A percentile compares a stretch with the other conserved stretches of the same genome.
Evolutionary conservation across 1,284 basidiomycete species (phyloP).

Genomic region (Ceratobasidium sp.): DNA sequence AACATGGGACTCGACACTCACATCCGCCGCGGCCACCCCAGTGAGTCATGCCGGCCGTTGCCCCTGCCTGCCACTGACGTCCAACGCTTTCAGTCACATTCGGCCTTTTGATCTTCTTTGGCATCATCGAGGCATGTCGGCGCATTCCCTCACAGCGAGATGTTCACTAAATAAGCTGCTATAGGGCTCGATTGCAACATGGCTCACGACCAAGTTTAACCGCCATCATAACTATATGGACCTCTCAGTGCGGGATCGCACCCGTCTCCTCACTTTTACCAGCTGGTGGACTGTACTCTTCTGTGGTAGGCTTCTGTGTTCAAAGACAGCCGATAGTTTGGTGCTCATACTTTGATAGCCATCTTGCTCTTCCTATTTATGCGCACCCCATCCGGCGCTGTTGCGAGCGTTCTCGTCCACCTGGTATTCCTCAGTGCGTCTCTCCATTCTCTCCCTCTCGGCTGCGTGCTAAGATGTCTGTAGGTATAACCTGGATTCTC

Average conservation of each 20-base stretch:
- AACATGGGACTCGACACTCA: conserved; percentile 41
- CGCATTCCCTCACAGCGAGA: background rate
- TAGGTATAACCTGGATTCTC: conserved; percentile 71
- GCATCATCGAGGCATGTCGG: conserved; percentile 59
- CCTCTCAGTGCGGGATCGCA: conserved; percentile 62
- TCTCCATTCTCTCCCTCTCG: background rate
- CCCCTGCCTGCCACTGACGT: conserved; percentile 30
- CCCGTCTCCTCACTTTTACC: conserved; percentile 69
- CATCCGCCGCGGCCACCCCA: conserved; percentile 61
- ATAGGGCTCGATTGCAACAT: conserved; percentile 71
- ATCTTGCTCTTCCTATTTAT: conserved; percentile 65
- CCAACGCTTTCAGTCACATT: conserved; percentile 56
- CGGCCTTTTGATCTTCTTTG: conserved; percentile 62
- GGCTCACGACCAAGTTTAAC: conserved; percentile 67
- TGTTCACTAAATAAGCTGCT: background rate
- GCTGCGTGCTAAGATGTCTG: conserved; percentile 38
- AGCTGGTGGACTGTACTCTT: conserved; percentile 72
- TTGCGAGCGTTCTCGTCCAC: conserved; percentile 70
- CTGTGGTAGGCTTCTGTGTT: conserved; percentile 40
- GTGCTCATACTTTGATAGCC: conserved; percentile 45
- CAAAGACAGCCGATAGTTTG: background rate
- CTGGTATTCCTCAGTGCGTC: conserved; percentile 56
- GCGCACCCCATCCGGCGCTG: conserved; percentile 53
- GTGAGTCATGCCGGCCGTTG: conserved; percentile 50
- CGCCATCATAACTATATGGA: conserved; percentile 56